Evolutionary conservation across 1,139 yeast genomes (phyloP), one percentile per base, ranked within the genome.

Genomic region (Candida mesenterica): DNA sequence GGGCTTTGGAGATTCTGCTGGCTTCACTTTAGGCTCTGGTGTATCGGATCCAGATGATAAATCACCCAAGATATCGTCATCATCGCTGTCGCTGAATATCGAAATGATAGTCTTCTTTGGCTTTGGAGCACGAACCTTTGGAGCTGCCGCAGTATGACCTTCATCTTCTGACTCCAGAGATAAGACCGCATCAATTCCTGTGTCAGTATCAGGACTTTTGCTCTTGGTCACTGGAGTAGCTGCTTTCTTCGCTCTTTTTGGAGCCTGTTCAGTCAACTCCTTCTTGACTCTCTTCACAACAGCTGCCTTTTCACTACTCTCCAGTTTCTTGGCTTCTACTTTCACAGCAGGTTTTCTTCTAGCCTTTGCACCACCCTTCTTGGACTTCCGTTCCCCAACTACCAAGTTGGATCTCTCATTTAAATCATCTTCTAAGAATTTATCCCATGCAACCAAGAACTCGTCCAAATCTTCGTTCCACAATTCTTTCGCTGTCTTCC

Each of bases 401-500:
- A 58, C 50, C 43, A 63, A 42, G 25, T 49, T 56, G 15, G 61
- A 50, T 40, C 72, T 59, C 28, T 60, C 66, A 25, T 47, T 46
- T 31, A 45, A 53, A 42, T 69, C 75, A 5, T 46, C 53, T 8
- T 53, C 56, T 41, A 71, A 64, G 56, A 86, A 88, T 37, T 71
- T 65, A 1, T 80, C 74, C 83, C 94, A 92, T 9, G 73, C 75
- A 4, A 48, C 66, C 45, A 77, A 54, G 56, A 92, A 92, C 1
- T 62, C 80, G 41, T 88, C 95, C 50, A 92, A 69, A 57, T 92
- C 98, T 30, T 60, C 72, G 42, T 67, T 75, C 98, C 98, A 92
- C 42, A 92, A 67, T 59, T 89, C 97, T 56, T 87, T 88, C 16
- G 97, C 92, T 4, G 86, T 68, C 52, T 79, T 70, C 39, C 75